These are phyloP conservation scores for Backusella macrospora DNA, from an alignment of 192 early-diverging fungal genomes.

Conservation along the genomic window DNA sequence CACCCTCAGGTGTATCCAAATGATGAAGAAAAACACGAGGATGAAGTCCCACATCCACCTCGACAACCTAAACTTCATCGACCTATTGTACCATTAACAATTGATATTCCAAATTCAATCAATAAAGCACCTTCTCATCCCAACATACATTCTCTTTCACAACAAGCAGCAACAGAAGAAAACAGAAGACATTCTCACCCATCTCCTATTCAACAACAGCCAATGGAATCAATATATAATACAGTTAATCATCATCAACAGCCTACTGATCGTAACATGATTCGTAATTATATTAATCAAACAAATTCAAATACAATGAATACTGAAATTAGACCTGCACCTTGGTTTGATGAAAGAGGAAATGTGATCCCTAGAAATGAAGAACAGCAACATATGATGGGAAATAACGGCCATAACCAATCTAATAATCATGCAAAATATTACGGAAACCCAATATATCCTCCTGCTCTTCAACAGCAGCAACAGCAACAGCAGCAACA, in stretches of 20 bases:
- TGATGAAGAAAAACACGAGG: not conserved
- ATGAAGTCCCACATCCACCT: not conserved
- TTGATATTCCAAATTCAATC: constrained; percentile 29
- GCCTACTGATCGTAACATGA: not conserved
- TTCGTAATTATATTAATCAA: constrained; percentile 9
- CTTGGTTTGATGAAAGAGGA: not conserved
- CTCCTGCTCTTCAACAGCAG: too few relatives aligned
- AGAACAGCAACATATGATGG: not conserved
- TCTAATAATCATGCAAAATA: not conserved
- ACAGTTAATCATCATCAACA: not conserved
- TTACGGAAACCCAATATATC: not conserved
- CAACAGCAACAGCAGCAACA: not conserved
- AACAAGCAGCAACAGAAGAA: constrained; percentile 5
- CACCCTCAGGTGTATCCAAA: not conserved
- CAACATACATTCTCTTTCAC: not conserved
- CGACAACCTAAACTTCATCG: constrained; percentile 13
- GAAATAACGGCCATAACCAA: not conserved
- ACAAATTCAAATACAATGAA: not conserved
- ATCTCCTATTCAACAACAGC: constrained; percentile 6
- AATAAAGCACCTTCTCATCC: constrained; percentile 2
- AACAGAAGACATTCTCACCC: constrained; percentile 10
- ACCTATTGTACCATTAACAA: constrained; percentile 24
- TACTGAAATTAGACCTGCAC: constrained; percentile 9
- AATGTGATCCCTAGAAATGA: not conserved
- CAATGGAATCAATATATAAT: not conserved